Conservation (phyloP, 352 stramenopile genomes). For the Pythium insidiosum region DNA sequence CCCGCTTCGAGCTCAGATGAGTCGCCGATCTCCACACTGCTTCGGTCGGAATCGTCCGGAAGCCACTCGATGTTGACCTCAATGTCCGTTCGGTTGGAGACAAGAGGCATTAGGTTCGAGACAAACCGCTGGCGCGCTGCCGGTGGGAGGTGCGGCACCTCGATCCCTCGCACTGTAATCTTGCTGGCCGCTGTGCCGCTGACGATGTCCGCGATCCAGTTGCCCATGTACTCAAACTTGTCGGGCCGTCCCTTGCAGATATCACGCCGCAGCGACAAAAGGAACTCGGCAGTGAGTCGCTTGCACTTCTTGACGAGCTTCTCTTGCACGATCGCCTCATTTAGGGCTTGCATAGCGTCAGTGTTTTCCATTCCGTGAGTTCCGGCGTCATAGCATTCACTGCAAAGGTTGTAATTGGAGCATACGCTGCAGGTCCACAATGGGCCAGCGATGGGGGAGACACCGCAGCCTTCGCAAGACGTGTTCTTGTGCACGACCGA, state of each 20-base stretch:
- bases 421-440: conserved; percentile 73
- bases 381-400: conserved; percentile 58
- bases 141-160: conserved; percentile 56
- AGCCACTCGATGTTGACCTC: conserved; percentile 83
- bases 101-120: conserved; percentile 64
- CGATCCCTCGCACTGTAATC: conserved; percentile 74
- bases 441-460: conserved; percentile 52
- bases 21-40: conserved; percentile 23
- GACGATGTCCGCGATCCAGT: conserved; percentile 77
- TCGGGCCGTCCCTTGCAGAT: conserved; percentile 72
- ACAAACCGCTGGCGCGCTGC: conserved; percentile 62
- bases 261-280: conserved; percentile 62
- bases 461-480: conserved; percentile 66
- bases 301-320: conserved; percentile 75
- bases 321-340: conserved; percentile 60
- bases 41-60: conserved; percentile 37
- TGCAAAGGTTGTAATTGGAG: conserved; percentile 62
- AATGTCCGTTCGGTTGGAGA: conserved; percentile 77
- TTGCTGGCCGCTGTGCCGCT: conserved; percentile 52
- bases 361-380: conserved; percentile 72
- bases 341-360: conserved; percentile 54
- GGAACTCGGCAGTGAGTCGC: conserved; percentile 62
- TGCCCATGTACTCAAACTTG: conserved; percentile 80
- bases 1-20: conserved; percentile 4
- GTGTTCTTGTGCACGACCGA: conserved; percentile 47